A percentile compares a stretch with the other conserved stretches of the same genome.
phyloP scores from a whole-genome alignment of 2,329 filamentous ascomycete genomes.

The Neofusicoccum umdonicola region DNA sequence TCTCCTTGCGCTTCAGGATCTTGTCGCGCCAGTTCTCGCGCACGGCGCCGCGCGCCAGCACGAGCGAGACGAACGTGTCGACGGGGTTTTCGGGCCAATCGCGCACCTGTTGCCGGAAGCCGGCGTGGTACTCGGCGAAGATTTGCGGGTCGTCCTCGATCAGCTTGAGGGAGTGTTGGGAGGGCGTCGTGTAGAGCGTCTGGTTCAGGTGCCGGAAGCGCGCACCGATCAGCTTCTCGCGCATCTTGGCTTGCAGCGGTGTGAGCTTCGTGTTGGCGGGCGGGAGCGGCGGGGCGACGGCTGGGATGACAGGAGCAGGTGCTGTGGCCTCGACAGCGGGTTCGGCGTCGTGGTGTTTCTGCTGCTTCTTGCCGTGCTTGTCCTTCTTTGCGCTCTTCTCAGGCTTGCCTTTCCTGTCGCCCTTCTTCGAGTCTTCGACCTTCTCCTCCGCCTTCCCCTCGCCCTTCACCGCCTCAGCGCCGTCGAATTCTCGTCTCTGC shows the following conservation, averaged over 20 bases:
- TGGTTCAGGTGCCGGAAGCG: conserved; percentile 98
- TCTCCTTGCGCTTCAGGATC: conserved; percentile 35
- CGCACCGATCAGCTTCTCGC: conserved; percentile 88
- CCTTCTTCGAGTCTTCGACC: not conserved
- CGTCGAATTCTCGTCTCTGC: conserved; percentile 20
- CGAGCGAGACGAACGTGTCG: conserved; percentile 74
- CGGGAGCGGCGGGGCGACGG: conserved; percentile 26
- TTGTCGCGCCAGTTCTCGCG: conserved; percentile 45
- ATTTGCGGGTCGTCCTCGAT: conserved; percentile 86
- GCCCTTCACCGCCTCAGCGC: conserved; percentile 2
- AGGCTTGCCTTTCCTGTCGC: conserved; percentile 21
- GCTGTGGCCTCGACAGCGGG: conserved; percentile 35
- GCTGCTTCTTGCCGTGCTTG: conserved; percentile 32
- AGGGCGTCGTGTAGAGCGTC: conserved; percentile 90
- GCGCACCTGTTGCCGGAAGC: conserved; percentile 91
- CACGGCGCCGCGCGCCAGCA: conserved; percentile 65
- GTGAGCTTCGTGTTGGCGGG: conserved; percentile 65
- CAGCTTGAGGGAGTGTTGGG: conserved; percentile 74
- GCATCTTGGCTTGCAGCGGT: conserved; percentile 90
- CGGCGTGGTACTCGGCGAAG: conserved; percentile 94
- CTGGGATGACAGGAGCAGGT: conserved; percentile 31
- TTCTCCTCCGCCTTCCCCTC: conserved; percentile 23
- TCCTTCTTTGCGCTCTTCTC: conserved; percentile 37
- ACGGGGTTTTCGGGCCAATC: conserved; percentile 97
- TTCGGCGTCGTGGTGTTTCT: conserved; percentile 18